Evolutionary conservation across 768 basidiomycete species (phyloP).

Genomic region (Clathrus columnatus): DNA sequence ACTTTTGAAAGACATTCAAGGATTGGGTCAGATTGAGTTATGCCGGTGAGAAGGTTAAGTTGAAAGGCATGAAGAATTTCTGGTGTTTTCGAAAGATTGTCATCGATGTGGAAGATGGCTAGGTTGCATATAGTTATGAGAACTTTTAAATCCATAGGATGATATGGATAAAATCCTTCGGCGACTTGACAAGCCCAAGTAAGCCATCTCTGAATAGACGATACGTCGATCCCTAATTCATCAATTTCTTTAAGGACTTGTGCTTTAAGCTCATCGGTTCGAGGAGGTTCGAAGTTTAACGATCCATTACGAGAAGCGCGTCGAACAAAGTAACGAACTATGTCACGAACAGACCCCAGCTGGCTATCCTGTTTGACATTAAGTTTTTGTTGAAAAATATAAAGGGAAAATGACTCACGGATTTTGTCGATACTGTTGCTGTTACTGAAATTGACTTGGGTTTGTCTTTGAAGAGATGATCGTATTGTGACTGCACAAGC

Average conservation of each 20-base stretch:
- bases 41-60: not conserved
- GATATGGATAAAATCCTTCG: not conserved
- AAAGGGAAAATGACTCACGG: too few species aligned
- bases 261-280: not conserved
- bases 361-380: too few species aligned
- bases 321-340: not conserved
- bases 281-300: not conserved
- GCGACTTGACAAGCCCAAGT: not conserved
- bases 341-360: not conserved
- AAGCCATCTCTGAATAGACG: not conserved
- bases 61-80: not conserved
- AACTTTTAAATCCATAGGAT: not conserved
- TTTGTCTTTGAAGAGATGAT: too few species aligned
- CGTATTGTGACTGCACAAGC: too few species aligned
- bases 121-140: not conserved
- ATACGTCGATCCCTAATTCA: not conserved
- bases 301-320: not conserved
- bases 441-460: too few species aligned
- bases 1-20: not conserved
- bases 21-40: not conserved
- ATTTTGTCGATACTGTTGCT: too few species aligned
- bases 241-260: not conserved
- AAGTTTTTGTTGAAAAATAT: too few species aligned
- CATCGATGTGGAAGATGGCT: not conserved
- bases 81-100: not conserved